A percentile compares a stretch with the other conserved stretches of the same genome.
phyloP scores from a whole-genome alignment of 495 filamentous ascomycete genomes.

The Alectoria sarmentosa region DNA sequence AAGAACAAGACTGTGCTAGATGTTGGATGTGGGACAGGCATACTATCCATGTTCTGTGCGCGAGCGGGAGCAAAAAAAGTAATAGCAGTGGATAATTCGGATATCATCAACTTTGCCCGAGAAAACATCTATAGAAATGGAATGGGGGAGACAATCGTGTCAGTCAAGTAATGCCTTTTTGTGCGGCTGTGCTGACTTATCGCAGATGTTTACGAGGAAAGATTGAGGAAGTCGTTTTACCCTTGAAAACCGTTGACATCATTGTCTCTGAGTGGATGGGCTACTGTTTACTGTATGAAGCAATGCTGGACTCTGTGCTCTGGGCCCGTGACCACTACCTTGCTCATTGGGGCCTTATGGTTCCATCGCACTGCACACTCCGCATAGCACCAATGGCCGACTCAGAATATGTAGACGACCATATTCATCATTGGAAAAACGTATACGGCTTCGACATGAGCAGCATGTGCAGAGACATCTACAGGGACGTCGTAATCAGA shows the following conservation, averaged over 20 bases:
- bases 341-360: conserved; percentile 69
- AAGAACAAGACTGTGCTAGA: conserved; percentile 86
- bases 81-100: conserved; percentile 88
- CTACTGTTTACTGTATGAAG: conserved; percentile 87
- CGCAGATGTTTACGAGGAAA: conserved; percentile 67
- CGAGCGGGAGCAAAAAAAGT: conserved; percentile 84
- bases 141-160: conserved; percentile 71
- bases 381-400: conserved; percentile 81
- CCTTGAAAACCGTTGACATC: conserved; percentile 81
- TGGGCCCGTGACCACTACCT: conserved; percentile 84
- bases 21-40: conserved; percentile 88
- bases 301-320: conserved; percentile 90
- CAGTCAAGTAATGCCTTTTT: conserved; percentile 22
- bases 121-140: conserved; percentile 80
- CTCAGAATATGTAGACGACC: conserved; percentile 63
- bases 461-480: conserved; percentile 49
- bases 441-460: conserved; percentile 53
- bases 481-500: conserved; percentile 54
- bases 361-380: conserved; percentile 83
- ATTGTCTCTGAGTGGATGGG: conserved; percentile 99
- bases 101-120: conserved; percentile 80
- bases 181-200: conserved; percentile 14
- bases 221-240: conserved; percentile 81
- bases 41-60: conserved; percentile 92
- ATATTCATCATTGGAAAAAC: conserved; percentile 63